These are phyloP conservation scores for Chytriomyces hyalinus DNA, from an alignment of 192 early-diverging fungal genomes.

Conservation along the genomic window DNA sequence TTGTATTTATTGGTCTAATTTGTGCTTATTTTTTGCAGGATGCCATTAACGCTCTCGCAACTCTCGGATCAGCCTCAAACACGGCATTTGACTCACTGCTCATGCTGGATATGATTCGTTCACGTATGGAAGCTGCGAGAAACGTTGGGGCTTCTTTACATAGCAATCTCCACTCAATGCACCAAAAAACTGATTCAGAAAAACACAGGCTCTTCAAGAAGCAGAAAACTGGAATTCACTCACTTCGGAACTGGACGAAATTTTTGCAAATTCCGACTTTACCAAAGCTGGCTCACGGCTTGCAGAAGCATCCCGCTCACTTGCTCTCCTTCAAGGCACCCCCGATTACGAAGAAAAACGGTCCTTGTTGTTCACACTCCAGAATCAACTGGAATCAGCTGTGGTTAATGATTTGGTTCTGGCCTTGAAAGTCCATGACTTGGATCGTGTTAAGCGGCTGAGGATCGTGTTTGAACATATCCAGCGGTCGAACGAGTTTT, in stretches of 20 bases:
- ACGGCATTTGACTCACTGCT: constrained; percentile 65
- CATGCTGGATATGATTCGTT: constrained; percentile 67
- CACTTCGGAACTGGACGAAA: constrained; percentile 66
- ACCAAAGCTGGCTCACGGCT: constrained; percentile 64
- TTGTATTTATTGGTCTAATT: too few relatives aligned
- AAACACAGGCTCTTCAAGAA: constrained; percentile 61
- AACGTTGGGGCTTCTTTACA: not conserved
- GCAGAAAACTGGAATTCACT: constrained; percentile 83
- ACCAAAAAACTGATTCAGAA: not conserved
- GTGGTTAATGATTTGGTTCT: constrained; percentile 56
- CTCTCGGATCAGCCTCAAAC: not conserved
- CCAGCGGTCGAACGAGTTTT: constrained; percentile 60
- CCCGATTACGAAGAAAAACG: constrained; percentile 70
- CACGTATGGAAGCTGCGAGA: constrained; percentile 69
- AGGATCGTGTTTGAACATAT: constrained; percentile 68
- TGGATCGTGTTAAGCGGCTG: constrained; percentile 53
- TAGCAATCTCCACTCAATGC: not conserved
- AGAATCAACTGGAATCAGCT: constrained; percentile 64
- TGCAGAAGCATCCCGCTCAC: constrained; percentile 68
- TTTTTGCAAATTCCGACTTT: constrained; percentile 69
- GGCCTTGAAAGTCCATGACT: constrained; percentile 65
- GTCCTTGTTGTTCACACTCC: constrained; percentile 57
- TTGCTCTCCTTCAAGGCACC: constrained; percentile 68
- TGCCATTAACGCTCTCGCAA: too few relatives aligned
- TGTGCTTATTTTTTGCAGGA: not conserved